Base-by-base conservation (phyloP, 352 stramenopile genomes). In the Phytophthora lateralis region DNA sequence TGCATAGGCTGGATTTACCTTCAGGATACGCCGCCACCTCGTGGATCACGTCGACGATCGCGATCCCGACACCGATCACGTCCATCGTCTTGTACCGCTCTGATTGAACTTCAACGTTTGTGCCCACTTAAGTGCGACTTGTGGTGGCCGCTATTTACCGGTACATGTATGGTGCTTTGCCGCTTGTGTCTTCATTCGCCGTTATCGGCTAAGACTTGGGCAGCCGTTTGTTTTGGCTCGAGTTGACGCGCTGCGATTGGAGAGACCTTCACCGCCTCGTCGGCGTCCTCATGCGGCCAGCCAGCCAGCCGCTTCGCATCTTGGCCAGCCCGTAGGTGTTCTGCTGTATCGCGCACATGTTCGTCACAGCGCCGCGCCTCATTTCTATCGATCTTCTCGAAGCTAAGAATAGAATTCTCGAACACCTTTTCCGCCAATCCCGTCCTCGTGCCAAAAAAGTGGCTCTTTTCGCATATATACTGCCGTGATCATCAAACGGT, bases 41-140 rank as follows among this genome's bases (percentile, higher is more conserved):
- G 37, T 84, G 70, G 60, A 91, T 88, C 41, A 89, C 67, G 62
- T 91, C 79, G 43, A 91, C 71, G 27, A 73, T 73, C 27, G 74
- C 82, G 78, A 91, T 91, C 29, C 81, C 82, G 42, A 89, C 76
- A 30, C 76, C 81, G 7, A 91, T 66, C 32, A 91, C 54, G 48
- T 83, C 72, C 72, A 82, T 83, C 3, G 17, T 18, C 21, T 24
- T 24, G 21, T 24, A 24, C 8, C 18, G 29, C 2, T 37, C 24
- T 20, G 15, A 35, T 29, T 12, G 38, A 66, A 45, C 60, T 74
- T 74, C 66, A 74, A 69, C 59, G 14, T 62, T 27, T 46, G 30
- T 14, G 11, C 11, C 11, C 6, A 6, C 14, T 54, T 59, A 69
- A 56, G 60, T 64, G 27, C 53, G 60, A 63, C 2, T 47, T 24